A percentile compares a stretch with the other conserved stretches of the same genome.
These are phyloP conservation scores for Hypseocharis bilobata DNA, from an alignment of 441 rosid species.

Conservation along the genomic window DNA sequence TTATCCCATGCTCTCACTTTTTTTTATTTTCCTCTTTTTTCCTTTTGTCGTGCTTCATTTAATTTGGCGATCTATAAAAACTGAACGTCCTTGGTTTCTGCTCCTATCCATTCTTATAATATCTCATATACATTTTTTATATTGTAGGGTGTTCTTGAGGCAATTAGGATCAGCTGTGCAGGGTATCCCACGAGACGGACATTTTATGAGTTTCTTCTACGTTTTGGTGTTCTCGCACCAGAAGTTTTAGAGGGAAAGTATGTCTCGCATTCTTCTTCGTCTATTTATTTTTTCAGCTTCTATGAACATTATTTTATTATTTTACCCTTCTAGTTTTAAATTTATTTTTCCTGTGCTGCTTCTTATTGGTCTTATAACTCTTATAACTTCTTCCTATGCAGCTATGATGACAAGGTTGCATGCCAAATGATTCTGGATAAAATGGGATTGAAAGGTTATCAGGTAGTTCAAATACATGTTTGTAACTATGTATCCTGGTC, in stretches of 20 bases:
- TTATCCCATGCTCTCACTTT: constrained; percentile 17
- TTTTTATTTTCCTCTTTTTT: too few relatives aligned
- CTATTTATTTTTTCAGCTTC: neutral
- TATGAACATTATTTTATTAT: neutral
- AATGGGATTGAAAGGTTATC: constrained; percentile 86
- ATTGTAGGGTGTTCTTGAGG: constrained; percentile 94
- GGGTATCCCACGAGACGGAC: constrained; percentile 98
- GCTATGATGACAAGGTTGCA: constrained; percentile 90
- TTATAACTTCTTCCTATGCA: constrained; percentile 31
- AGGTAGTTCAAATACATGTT: constrained; percentile 44
- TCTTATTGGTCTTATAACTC: constrained; percentile 11
- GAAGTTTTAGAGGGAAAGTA: constrained; percentile 96
- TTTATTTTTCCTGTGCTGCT: neutral
- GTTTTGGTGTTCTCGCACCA: constrained; percentile 97
- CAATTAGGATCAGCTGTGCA: constrained; percentile 99
- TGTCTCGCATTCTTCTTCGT: constrained; percentile 33
- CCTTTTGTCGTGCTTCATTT: constrained; percentile 13
- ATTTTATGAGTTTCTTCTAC: constrained; percentile 90
- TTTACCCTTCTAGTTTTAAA: constrained; percentile 8
- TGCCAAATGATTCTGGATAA: constrained; percentile 89
- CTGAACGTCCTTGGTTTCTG: neutral
- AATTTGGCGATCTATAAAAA: constrained; percentile 6
- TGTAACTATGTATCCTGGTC: constrained; percentile 8
- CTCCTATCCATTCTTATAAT: constrained; percentile 15
- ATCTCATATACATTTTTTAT: constrained; percentile 10